Percentiles rank a stretch among this genome's conserved stretches.
phyloP scores from a whole-genome alignment of 2,329 filamentous ascomycete genomes.

The Phialophora macrospora region DNA sequence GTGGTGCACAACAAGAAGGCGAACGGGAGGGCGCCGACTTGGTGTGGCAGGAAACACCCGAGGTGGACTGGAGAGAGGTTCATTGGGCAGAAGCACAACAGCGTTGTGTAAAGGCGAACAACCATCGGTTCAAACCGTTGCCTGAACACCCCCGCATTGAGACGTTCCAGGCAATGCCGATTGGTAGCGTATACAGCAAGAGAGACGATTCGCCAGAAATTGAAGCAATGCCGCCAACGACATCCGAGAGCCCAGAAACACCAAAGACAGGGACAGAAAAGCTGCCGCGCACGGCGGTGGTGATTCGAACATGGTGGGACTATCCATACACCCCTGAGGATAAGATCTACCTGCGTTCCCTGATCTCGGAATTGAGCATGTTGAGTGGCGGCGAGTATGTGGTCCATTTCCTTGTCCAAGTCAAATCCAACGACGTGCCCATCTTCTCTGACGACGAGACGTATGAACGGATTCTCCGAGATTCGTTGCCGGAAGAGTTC shows the following conservation, averaged over 20 bases:
- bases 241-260: conserved; percentile 28
- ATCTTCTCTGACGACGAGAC: conserved; percentile 81
- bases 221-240: conserved; percentile 13
- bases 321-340: conserved; percentile 79
- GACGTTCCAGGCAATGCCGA: conserved; percentile 41
- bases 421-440: conserved; percentile 76
- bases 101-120: conserved; percentile 73
- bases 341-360: conserved; percentile 77
- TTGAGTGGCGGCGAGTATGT: conserved; percentile 80
- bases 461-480: conserved; percentile 73
- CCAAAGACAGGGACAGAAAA: conserved; percentile 38
- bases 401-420: conserved; percentile 82
- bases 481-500: conserved; percentile 79
- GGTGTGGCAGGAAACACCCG: conserved; percentile 72
- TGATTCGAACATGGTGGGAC: conserved; percentile 79
- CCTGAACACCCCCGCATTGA: conserved; percentile 46
- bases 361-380: conserved; percentile 78
- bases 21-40: conserved; percentile 79
- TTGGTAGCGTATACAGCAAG: conserved; percentile 27
- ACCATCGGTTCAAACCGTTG: conserved; percentile 65
- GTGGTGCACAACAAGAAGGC: conserved; percentile 82
- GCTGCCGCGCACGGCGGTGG: conserved; percentile 69
- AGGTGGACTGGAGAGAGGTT: conserved; percentile 76
- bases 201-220: conserved; percentile 26
- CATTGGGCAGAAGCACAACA: conserved; percentile 80